Conservation (phyloP, 768 basidiomycete genomes). For the Xanthoconium purpureum region DNA sequence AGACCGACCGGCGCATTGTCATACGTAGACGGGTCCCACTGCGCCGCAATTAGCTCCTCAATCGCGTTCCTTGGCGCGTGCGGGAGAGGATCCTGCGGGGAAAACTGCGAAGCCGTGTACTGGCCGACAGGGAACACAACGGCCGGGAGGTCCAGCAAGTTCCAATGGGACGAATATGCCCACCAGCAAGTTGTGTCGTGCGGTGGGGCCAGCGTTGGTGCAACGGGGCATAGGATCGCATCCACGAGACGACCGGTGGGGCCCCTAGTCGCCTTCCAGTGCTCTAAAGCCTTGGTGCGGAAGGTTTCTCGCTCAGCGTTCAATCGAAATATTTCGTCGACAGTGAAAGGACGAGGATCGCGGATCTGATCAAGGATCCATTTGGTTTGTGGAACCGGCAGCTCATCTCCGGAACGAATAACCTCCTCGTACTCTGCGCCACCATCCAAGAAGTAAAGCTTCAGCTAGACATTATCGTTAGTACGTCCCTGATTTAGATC, state of each 20-base stretch:
- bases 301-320: conserved; percentile 43
- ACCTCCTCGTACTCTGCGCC: conserved; percentile 44
- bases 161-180: conserved; percentile 53
- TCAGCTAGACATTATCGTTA: conserved; percentile 31
- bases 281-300: conserved; percentile 37
- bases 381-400: conserved; percentile 39
- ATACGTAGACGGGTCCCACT: conserved; percentile 44
- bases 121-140: conserved; percentile 47
- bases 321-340: conserved; percentile 44
- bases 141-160: conserved; percentile 47
- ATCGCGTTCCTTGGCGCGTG: conserved; percentile 33
- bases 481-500: conserved; percentile 3
- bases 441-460: conserved; percentile 50
- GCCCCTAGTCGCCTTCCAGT: conserved; percentile 43
- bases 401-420: conserved; percentile 34
- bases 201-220: conserved; percentile 46
- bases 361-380: conserved; percentile 44
- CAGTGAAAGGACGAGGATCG: conserved; percentile 36
- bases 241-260: conserved; percentile 46
- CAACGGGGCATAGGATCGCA: conserved; percentile 45
- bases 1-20: conserved; percentile 44
- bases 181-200: conserved; percentile 49
- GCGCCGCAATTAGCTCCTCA: conserved; percentile 35
- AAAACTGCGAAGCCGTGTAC: conserved; percentile 25
- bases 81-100: conserved; percentile 9